Percentiles rank a stretch among this genome's conserved stretches.
These are phyloP conservation scores for Nicotiana knightiana DNA, from an alignment of 257 asterid genomes.

Conservation along the genomic window DNA sequence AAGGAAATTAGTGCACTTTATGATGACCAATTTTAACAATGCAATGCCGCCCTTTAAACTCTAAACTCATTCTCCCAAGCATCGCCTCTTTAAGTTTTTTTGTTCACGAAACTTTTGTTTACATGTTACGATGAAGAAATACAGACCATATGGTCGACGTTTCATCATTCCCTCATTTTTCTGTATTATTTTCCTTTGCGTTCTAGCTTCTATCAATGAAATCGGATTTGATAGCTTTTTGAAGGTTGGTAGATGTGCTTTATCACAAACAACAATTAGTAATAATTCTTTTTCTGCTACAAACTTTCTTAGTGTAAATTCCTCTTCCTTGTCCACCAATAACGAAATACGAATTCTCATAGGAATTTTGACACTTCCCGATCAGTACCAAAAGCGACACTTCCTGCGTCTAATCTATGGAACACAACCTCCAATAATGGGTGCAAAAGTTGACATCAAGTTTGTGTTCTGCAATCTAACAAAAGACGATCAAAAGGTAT, in stretches of 20 bases:
- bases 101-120: not conserved
- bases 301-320: not conserved
- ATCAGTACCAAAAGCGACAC: constrained; percentile 82
- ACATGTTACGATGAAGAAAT: constrained; percentile 35
- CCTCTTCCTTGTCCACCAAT: constrained; percentile 16
- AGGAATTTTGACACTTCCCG: constrained; percentile 83
- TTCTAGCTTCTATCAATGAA: constrained; percentile 62
- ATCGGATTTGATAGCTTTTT: constrained; percentile 42
- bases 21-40: constrained; percentile 10
- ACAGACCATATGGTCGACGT: constrained; percentile 29
- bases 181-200: constrained; percentile 58
- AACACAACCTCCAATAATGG: constrained; percentile 34
- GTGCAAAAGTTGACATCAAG: constrained; percentile 63
- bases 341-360: constrained; percentile 52
- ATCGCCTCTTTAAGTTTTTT: constrained; percentile 9
- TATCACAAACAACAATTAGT: constrained; percentile 4
- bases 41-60: not conserved
- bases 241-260: constrained; percentile 47
- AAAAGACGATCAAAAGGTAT: constrained; percentile 71
- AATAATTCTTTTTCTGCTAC: not conserved
- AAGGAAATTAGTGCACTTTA: constrained; percentile 31
- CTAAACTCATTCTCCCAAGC: constrained; percentile 7
- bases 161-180: constrained; percentile 50
- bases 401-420: constrained; percentile 88
- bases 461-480: constrained; percentile 91